A percentile compares a stretch with the other conserved stretches of the same genome.
Evolutionary conservation across 495 filamentous ascomycete species (phyloP).

Genomic region (Pyrenula aspistea): DNA sequence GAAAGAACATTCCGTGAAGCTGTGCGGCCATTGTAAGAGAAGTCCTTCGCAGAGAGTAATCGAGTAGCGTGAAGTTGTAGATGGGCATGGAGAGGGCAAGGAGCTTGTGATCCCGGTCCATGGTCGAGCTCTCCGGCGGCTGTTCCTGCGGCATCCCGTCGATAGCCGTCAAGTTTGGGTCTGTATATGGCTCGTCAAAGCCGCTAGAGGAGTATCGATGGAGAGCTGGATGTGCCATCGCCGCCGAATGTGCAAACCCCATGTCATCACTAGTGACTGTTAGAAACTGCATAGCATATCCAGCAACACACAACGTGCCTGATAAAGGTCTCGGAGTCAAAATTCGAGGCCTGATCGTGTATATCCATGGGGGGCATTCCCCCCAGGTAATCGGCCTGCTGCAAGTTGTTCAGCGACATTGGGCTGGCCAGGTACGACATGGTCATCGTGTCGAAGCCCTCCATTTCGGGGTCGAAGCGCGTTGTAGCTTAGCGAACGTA

Average conservation of each 20-base stretch:
- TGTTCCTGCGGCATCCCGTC: slow-evolving; percentile 8
- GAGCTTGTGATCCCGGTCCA: slow-evolving; percentile 66
- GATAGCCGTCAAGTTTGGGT: slow-evolving; percentile 18
- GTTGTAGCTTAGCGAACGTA: neutral
- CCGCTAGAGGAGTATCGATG: slow-evolving; percentile 31
- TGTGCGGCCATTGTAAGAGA: slow-evolving; percentile 63
- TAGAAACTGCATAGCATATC: neutral
- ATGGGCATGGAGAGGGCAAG: slow-evolving; percentile 65
- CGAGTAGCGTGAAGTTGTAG: slow-evolving; percentile 56
- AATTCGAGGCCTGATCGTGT: slow-evolving; percentile 43
- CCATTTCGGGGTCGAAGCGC: slow-evolving; percentile 29
- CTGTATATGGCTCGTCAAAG: slow-evolving; percentile 60
- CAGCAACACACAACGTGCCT: slow-evolving; percentile 28
- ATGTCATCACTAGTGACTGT: slow-evolving; percentile 26
- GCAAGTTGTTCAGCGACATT: slow-evolving; percentile 38
- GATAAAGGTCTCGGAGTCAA: slow-evolving; percentile 46
- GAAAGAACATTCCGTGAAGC: slow-evolving; percentile 90
- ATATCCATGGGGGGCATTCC: slow-evolving; percentile 41
- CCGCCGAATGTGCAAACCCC: slow-evolving; percentile 20
- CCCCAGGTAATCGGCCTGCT: slow-evolving; percentile 39
- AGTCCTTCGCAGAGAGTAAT: slow-evolving; percentile 49
- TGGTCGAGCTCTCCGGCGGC: slow-evolving; percentile 24
- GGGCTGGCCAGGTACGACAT: slow-evolving; percentile 50
- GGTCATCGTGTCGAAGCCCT: slow-evolving; percentile 52
- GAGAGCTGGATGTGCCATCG: slow-evolving; percentile 18